Percentiles rank a stretch among this genome's conserved stretches.
phyloP scores from a whole-genome alignment of 345 rosid genomes.

The Melaleuca quinquenervia region DNA sequence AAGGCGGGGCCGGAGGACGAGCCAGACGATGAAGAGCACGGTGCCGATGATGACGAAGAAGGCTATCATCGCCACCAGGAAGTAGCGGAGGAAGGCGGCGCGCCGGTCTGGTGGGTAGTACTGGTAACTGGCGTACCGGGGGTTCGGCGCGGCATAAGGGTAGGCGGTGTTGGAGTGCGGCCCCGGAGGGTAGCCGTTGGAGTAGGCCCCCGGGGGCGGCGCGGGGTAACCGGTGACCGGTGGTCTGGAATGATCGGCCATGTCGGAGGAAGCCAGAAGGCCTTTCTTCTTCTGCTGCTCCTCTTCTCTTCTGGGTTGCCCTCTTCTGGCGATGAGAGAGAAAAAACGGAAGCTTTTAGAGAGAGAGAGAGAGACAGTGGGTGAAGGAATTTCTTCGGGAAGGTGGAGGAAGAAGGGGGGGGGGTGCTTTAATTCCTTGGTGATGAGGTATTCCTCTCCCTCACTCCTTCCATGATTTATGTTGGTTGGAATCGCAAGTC shows the following conservation, averaged over 20 bases:
- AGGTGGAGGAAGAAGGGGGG: background rate
- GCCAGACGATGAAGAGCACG: slow-evolving; percentile 46
- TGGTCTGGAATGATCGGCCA: slow-evolving; percentile 4
- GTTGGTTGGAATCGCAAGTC: background rate
- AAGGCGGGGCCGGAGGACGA: slow-evolving; percentile 56
- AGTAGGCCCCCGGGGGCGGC: slow-evolving; percentile 24
- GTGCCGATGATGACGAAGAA: slow-evolving; percentile 28
- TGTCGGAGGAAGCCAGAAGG: background rate
- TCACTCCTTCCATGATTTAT: background rate
- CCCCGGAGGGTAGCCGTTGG: slow-evolving; percentile 35
- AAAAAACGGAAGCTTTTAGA: background rate
- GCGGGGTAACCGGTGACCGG: slow-evolving; percentile 17
- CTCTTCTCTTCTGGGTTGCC: background rate
- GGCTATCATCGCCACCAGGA: slow-evolving; percentile 13
- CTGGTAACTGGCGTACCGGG: slow-evolving; percentile 18
- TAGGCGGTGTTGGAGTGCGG: slow-evolving; percentile 11
- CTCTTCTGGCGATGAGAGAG: background rate
- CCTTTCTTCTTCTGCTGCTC: background rate
- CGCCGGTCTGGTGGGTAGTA: slow-evolving; percentile 32
- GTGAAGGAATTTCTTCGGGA: background rate
- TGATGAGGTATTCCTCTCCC: background rate
- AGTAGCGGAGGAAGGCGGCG: slow-evolving; percentile 33
- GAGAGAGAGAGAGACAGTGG: background rate
- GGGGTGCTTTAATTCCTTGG: background rate
- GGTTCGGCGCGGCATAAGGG: slow-evolving; percentile 29